A percentile compares a stretch with the other conserved stretches of the same genome.
Evolutionary conservation across 306 rosid genomes (phyloP).

Genomic region (Amphicarpaea edgeworthii): DNA sequence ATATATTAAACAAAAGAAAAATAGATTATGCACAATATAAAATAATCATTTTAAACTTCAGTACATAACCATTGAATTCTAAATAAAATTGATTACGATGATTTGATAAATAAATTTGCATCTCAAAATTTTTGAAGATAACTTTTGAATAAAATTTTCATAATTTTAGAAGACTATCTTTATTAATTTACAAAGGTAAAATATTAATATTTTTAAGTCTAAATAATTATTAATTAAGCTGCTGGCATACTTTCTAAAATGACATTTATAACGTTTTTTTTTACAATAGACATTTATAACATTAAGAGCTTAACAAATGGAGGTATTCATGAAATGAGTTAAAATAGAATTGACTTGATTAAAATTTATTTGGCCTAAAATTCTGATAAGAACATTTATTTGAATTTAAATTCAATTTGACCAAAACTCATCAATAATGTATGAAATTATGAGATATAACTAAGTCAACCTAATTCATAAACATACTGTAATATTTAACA

Average conservation of each 20-base stretch:
- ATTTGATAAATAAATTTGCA: neutral
- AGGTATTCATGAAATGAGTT: neutral
- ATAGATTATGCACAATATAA: no score
- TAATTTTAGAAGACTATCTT: no score
- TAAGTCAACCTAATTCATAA: neutral
- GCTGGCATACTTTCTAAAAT: neutral
- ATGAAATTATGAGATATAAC: neutral
- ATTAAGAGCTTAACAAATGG: neutral
- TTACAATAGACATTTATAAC: neutral
- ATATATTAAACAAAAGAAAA: no score
- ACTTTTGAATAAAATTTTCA: neutral
- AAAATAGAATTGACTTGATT: neutral
- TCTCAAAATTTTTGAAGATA: neutral
- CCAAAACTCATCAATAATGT: neutral
- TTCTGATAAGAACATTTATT: neutral
- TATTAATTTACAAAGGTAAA: no score
- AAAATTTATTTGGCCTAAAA: neutral
- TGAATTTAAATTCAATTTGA: neutral
- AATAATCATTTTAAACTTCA: no score
- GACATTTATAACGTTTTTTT: neutral
- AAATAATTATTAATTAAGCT: no score
- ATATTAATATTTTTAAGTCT: no score
- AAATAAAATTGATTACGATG: neutral
- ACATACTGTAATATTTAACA: neutral
- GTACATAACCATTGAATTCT: no score